A percentile compares a stretch with the other conserved stretches of the same genome.
These are phyloP conservation scores for Trichosanthes cucumerina DNA, from an alignment of 306 rosid genomes.

Conservation along the genomic window DNA sequence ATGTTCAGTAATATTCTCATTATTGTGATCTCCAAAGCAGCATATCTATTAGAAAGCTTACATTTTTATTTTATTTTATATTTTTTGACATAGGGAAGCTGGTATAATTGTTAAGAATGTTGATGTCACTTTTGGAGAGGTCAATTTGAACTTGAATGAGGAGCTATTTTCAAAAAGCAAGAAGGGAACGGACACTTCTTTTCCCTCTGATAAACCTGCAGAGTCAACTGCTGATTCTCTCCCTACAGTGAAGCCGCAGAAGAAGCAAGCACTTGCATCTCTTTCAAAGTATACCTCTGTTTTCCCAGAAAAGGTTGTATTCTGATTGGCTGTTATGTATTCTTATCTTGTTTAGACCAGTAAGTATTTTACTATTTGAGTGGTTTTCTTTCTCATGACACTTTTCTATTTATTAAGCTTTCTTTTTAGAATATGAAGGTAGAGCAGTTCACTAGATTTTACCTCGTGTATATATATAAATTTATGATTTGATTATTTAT, in stretches of 20 bases:
- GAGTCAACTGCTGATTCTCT: conserved; percentile 36
- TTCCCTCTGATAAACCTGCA: conserved; percentile 30
- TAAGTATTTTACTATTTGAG: background rate
- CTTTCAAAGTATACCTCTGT: conserved; percentile 62
- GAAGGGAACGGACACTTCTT: conserved; percentile 44
- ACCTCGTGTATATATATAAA: background rate
- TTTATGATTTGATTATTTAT: background rate
- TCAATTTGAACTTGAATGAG: conserved; percentile 65
- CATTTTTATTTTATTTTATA: conserved; percentile 17
- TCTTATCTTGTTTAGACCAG: background rate
- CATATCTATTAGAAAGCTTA: background rate
- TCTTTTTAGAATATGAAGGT: background rate
- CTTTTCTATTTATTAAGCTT: background rate
- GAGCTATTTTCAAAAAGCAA: conserved; percentile 52
- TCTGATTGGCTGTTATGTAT: conserved; percentile 13
- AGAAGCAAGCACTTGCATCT: conserved; percentile 41
- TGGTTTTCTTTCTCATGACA: background rate
- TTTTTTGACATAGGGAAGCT: conserved; percentile 65
- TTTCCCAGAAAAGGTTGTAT: conserved; percentile 89
- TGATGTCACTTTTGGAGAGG: conserved; percentile 67
- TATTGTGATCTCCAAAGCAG: background rate
- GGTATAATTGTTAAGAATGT: conserved; percentile 68
- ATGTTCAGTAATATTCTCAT: background rate
- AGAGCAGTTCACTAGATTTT: background rate
- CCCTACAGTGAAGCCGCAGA: conserved; percentile 30